Conservation (phyloP, 1,284 basidiomycete genomes). For the Agaricales sp. region DNA sequence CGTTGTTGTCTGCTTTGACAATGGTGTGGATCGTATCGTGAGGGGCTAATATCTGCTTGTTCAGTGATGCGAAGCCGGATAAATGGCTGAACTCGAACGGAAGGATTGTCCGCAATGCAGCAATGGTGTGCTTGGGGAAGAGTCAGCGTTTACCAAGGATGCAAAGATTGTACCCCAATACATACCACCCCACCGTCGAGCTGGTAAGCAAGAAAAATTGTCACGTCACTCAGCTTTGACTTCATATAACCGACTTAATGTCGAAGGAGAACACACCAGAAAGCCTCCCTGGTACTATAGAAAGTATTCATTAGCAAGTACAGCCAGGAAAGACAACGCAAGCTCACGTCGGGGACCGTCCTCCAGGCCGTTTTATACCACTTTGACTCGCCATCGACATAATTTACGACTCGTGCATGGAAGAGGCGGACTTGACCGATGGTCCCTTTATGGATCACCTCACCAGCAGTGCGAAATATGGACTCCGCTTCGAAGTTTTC, state of each 20-base stretch:
- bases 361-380: constrained; percentile 81
- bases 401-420: constrained; percentile 42
- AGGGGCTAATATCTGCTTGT: constrained; percentile 58
- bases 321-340: too few relatives aligned
- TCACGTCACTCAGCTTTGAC: constrained; percentile 1
- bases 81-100: constrained; percentile 42
- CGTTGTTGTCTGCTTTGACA: constrained; percentile 38
- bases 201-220: constrained; percentile 17
- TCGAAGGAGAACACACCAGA: constrained; percentile 33
- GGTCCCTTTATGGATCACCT: constrained; percentile 42
- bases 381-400: constrained; percentile 51
- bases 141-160: constrained; percentile 8
- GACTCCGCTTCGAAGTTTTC: constrained; percentile 78
- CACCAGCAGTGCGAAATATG: constrained; percentile 39
- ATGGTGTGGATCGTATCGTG: constrained; percentile 64
- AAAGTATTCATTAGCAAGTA: constrained; percentile 7
- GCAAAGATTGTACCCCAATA: constrained; percentile 11
- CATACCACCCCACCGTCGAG: constrained; percentile 66
- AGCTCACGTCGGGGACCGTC: constrained; percentile 65
- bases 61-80: constrained; percentile 57
- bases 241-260: background rate
- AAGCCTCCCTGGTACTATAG: constrained; percentile 77
- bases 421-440: constrained; percentile 60
- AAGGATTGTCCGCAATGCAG: constrained; percentile 51
- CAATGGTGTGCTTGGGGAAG: constrained; percentile 44